These are phyloP conservation scores for Entomortierella beljakovae DNA, from an alignment of 192 early-diverging fungal genomes.

Conservation along the genomic window DNA sequence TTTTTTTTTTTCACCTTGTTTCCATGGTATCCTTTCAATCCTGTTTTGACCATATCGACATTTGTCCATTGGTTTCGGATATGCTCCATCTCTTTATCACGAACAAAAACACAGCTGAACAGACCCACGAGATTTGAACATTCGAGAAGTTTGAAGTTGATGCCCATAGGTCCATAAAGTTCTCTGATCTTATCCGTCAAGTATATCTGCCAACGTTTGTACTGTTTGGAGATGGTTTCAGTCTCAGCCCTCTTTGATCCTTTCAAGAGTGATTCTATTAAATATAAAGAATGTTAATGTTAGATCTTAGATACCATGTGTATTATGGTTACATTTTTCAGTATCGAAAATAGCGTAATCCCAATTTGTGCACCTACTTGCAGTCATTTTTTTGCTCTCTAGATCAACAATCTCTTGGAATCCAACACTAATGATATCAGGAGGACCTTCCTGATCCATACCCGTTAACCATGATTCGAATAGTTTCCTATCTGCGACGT, in stretches of 20 bases:
- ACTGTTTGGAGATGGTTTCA: slow-evolving; percentile 73
- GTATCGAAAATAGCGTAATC: too few species aligned
- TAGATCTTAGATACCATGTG: too few species aligned
- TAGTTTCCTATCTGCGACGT: slow-evolving; percentile 58
- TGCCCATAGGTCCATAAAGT: slow-evolving; percentile 57
- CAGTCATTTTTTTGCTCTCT: slow-evolving; percentile 84
- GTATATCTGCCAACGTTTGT: slow-evolving; percentile 86
- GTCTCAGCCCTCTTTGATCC: slow-evolving; percentile 68
- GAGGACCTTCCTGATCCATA: slow-evolving; percentile 60
- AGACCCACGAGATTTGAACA: slow-evolving; percentile 91
- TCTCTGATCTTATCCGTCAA: slow-evolving; percentile 70
- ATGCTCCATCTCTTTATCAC: slow-evolving; percentile 60
- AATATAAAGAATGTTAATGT: slow-evolving; percentile 21
- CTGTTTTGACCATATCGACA: slow-evolving; percentile 88
- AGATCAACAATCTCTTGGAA: slow-evolving; percentile 92
- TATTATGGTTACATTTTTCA: too few species aligned
- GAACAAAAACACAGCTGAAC: slow-evolving; percentile 88
- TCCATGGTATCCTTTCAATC: slow-evolving; percentile 87
- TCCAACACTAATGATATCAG: slow-evolving; percentile 84
- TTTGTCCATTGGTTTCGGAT: slow-evolving; percentile 67
- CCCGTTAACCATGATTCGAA: slow-evolving; percentile 60
- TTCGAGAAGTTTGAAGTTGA: slow-evolving; percentile 70
- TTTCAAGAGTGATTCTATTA: slow-evolving; percentile 64
- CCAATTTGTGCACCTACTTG: slow-evolving; percentile 70
- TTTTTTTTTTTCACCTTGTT: slow-evolving; percentile 77